Base-by-base conservation (phyloP, 1,284 basidiomycete species). In the Microbotryum silenes-acaulis region DNA sequence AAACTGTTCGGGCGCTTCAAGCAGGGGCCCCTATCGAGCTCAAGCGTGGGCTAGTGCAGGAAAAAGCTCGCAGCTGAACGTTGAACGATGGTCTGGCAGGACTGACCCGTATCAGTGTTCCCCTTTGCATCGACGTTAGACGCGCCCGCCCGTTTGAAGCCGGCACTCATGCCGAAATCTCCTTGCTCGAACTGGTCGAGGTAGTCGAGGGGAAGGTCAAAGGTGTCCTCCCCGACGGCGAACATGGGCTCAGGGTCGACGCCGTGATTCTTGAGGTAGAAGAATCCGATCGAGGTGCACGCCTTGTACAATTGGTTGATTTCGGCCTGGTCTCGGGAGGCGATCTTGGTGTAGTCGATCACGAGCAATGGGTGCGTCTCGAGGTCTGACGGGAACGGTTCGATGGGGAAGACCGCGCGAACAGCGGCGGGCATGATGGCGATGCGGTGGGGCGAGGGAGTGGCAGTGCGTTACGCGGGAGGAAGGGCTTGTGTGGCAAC, bases 141-240 rank as follows among this genome's bases (percentile, higher is more conserved):
- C 1, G 80, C 80, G 2, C 85, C 85, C 0, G 79, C 78, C 23
- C 25, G 33, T 23, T 63, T 61, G 29, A 61, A 77, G 81, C 85
- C 85, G 59, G 83, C 84, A 0, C 83, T 85, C 61, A 75, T 75
- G 0, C 85, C 85, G 7, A 74, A 75, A 66, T 86, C 81, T 1
- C 85, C 85, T 72, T 85, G 83, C 68, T 85, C 84, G 65, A 77
- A 86, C 59, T 79, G 78, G 77, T 85, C 75, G 70, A 84, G 84
- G 70, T 86, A 84, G 47, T 81, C 80, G 25, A 82, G 60, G 0
- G 85, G 82, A 0, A 86, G 75, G 2, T 77, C 76, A 77, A 86
- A 81, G 0, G 81, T 82, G 62, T 81, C 80, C 7, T 76, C 76
- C 7, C 82, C 83, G 73, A 85, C 78, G 6, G 80, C 79, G 62